These are phyloP conservation scores for Microcos paniculata DNA, from an alignment of 345 rosid genomes.

Conservation along the genomic window DNA sequence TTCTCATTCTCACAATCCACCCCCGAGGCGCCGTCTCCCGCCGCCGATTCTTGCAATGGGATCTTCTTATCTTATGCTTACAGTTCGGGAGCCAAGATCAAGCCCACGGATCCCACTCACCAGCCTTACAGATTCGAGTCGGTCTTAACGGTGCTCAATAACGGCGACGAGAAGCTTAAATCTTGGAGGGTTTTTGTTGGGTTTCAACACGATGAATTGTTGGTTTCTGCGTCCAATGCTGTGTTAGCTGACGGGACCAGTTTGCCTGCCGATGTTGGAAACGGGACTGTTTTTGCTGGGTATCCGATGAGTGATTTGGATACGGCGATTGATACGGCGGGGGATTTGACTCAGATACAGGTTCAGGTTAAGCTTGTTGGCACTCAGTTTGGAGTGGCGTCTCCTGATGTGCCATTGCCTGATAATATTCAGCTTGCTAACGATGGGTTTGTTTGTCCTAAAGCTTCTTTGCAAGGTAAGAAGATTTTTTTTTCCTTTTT, in stretches of 20 bases:
- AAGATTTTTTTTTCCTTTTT: background rate
- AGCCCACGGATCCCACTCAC: conserved; percentile 53
- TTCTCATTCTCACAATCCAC: conserved; percentile 44
- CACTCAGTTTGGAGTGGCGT: conserved; percentile 84
- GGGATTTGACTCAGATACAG: conserved; percentile 77
- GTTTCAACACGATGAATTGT: conserved; percentile 65
- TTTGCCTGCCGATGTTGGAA: conserved; percentile 69
- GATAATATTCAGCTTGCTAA: conserved; percentile 59
- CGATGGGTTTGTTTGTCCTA: conserved; percentile 74
- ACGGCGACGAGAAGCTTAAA: conserved; percentile 65
- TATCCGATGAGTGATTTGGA: conserved; percentile 72
- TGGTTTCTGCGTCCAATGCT: conserved; percentile 77
- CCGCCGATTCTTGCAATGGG: conserved; percentile 63
- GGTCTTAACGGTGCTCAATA: conserved; percentile 63
- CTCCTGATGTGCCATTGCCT: conserved; percentile 71
- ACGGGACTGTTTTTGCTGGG: conserved; percentile 82
- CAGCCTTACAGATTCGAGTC: conserved; percentile 93
- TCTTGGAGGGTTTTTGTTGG: conserved; percentile 79
- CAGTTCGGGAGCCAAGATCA: conserved; percentile 47
- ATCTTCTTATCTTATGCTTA: conserved; percentile 64
- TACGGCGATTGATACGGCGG: conserved; percentile 91
- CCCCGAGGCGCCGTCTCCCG: conserved; percentile 46
- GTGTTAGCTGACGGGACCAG: conserved; percentile 68
- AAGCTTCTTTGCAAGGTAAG: conserved; percentile 51
- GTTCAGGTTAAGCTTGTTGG: conserved; percentile 71